Conservation (phyloP, 2,329 filamentous ascomycete species). For the Falciphora oryzae region DNA sequence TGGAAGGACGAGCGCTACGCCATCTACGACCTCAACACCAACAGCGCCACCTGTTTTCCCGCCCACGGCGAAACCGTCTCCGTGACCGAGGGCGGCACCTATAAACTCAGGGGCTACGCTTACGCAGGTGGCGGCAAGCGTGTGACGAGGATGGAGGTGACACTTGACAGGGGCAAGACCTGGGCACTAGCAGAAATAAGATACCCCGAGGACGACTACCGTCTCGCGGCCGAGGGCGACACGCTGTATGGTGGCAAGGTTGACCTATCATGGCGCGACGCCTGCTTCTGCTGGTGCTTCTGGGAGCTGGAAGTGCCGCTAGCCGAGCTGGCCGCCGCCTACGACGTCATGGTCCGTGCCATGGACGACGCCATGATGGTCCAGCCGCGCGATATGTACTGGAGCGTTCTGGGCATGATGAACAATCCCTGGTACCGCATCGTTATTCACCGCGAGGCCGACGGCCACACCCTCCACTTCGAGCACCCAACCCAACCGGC, state of each 20-base stretch:
- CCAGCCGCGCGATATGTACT: conserved; percentile 92
- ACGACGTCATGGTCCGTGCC: conserved; percentile 72
- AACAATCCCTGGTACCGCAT: conserved; percentile 93
- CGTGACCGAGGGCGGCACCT: conserved; percentile 43
- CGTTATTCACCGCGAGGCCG: conserved; percentile 62
- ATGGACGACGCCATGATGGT: conserved; percentile 89
- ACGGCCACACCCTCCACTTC: conserved; percentile 59
- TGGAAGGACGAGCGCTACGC: conserved; percentile 90
- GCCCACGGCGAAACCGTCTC: conserved; percentile 66
- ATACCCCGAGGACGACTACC: conserved; percentile 83
- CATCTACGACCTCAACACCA: conserved; percentile 86
- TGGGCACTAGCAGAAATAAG: conserved; percentile 74
- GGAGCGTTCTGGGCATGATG: conserved; percentile 96
- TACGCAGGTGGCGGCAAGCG: conserved; percentile 84
- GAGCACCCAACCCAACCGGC: conserved; percentile 85
- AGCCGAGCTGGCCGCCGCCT: conserved; percentile 53
- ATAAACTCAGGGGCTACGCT: conserved; percentile 73
- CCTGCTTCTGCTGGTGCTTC: conserved; percentile 87
- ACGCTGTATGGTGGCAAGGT: conserved; percentile 69
- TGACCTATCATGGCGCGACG: conserved; percentile 77
- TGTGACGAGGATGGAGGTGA: conserved; percentile 76
- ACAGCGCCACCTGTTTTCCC: conserved; percentile 76
- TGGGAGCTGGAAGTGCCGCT: conserved; percentile 70
- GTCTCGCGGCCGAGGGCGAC: conserved; percentile 50
- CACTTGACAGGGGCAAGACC: conserved; percentile 72